Percentiles rank a stretch among this genome's conserved stretches.
Evolutionary conservation across 768 basidiomycete species (phyloP).

Genomic region (Mycena sanguinolenta): DNA sequence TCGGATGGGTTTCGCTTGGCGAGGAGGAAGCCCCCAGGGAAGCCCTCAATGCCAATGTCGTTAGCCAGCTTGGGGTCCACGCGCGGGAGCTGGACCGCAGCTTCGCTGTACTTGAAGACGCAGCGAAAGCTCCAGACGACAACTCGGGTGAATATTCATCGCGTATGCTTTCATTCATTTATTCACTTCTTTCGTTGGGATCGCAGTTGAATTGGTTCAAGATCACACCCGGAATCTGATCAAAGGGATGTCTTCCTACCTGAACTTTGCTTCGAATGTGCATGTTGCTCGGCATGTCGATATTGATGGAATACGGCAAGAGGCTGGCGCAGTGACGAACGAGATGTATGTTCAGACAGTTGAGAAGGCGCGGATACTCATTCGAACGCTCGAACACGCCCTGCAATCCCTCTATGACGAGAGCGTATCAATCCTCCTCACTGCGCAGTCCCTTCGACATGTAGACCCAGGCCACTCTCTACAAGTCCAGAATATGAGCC

Average conservation of each 20-base stretch:
- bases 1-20: conserved; percentile 79
- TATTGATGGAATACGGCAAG: conserved; percentile 77
- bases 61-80: conserved; percentile 65
- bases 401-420: conserved; percentile 85
- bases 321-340: conserved; percentile 59
- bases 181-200: conserved; percentile 9
- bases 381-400: conserved; percentile 77
- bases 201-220: conserved; percentile 58
- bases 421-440: conserved; percentile 68
- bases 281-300: conserved; percentile 88
- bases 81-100: conserved; percentile 65
- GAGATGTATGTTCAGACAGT: conserved; percentile 74
- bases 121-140: conserved; percentile 49
- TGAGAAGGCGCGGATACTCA: conserved; percentile 73
- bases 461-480: conserved; percentile 48
- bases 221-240: conserved; percentile 64
- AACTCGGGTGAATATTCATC: conserved; percentile 52
- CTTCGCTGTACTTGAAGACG: conserved; percentile 55
- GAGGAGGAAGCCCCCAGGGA: conserved; percentile 62
- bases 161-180: conserved; percentile 3
- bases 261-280: conserved; percentile 74
- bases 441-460: conserved; percentile 66
- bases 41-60: conserved; percentile 63
- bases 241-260: conserved; percentile 68
- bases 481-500: conserved; percentile 50